Evolutionary conservation across 495 filamentous ascomycete species (phyloP), one percentile per base, ranked within the genome.

Genomic region (Achaetomiella virescens): DNA sequence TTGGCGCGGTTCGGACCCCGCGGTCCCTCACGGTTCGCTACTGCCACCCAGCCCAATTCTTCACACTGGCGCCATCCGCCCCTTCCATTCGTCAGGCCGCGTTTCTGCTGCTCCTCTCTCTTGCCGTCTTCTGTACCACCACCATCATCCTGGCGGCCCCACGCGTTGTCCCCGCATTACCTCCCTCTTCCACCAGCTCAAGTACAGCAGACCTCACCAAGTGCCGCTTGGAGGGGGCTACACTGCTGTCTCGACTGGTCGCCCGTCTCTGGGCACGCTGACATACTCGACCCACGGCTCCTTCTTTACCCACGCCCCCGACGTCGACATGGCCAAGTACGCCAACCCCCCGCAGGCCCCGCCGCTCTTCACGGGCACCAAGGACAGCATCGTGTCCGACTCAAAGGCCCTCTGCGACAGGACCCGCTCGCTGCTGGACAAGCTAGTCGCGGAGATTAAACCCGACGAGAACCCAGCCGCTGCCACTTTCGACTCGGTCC

Each of bases 361-460:
- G 37, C 90, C 92, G 17, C 75, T 83, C 40, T 97, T 97, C 74
- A 91, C 83, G 0, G 89, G 88, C 47, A 96, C 90, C 43, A 82
- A 87, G 18, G 74, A 84, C 53, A 85, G 83, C 42, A 75, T 98
- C 52, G 71, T 95, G 20, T 77, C 80, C 52, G 90, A 91, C 63
- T 86, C 91, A 35, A 83, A 92, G 68, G 73, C 75, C 35, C 70
- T 96, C 44, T 89, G 91, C 57, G 79, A 85, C 21, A 75, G 66
- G 41, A 88, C 85, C 15, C 84, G 85, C 45, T 70, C 72, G 11
- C 66, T 93, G 33, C 82, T 93, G 54, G 88, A 97, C 72, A 78
- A 78, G 51, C 76, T 96, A 29, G 90, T 87, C 21, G 77, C 76
- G 51, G 78, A 83, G 31, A 75, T 96, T 55, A 82, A 75, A 51